Conservation (phyloP, 1,139 yeast species). For the Lodderomyces parapsilosis region DNA sequence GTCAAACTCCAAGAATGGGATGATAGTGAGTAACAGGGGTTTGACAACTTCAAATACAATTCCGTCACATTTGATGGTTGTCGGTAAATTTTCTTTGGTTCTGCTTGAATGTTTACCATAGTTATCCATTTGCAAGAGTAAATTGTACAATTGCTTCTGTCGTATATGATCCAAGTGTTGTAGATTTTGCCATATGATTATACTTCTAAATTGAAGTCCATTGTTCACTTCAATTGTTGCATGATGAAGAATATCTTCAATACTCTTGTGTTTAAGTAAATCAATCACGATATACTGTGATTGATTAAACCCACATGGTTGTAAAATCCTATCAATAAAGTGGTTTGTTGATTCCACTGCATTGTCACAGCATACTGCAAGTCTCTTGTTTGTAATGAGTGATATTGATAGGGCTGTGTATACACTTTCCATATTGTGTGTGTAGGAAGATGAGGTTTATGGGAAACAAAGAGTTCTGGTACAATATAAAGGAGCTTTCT, state of each 20-base stretch:
- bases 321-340: constrained; percentile 8
- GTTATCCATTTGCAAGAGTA: constrained; percentile 32
- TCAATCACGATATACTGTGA: constrained; percentile 17
- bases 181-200: constrained; percentile 27
- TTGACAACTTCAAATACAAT: constrained; percentile 15
- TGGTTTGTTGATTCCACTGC: constrained; percentile 11
- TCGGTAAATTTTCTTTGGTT: constrained; percentile 6
- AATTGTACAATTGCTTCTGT: constrained; percentile 26
- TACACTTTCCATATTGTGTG: constrained; percentile 23
- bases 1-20: constrained; percentile 23
- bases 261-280: constrained; percentile 15
- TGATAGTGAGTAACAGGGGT: constrained; percentile 25
- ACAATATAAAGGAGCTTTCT: too few species aligned
- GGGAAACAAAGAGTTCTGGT: too few species aligned
- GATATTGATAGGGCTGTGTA: constrained; percentile 28
- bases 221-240: constrained; percentile 10
- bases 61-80: constrained; percentile 9
- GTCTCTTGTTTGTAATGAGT: constrained; percentile 20
- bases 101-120: constrained; percentile 23
- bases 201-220: constrained; percentile 14
- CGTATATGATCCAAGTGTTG: constrained; percentile 17
- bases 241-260: constrained; percentile 11
- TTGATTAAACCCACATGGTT: constrained; percentile 13
- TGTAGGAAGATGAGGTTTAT: too few species aligned
- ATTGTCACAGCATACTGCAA: constrained; percentile 21